Base-by-base conservation (phyloP, 495 filamentous ascomycete species). In the Corynascus novoguineensis region DNA sequence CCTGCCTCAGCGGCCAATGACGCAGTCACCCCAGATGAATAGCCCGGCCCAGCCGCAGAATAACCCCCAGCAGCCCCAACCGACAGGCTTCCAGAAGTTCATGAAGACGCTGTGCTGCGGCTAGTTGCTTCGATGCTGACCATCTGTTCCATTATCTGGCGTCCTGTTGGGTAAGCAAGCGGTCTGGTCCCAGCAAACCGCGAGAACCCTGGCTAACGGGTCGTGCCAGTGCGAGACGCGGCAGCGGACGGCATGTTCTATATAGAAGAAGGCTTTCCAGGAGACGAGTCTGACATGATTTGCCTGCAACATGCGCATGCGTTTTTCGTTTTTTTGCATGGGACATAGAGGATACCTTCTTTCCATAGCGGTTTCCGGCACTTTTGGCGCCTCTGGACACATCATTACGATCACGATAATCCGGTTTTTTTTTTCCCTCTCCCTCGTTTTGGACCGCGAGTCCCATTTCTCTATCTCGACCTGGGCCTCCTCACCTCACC, bases 91-190 rank as follows among this genome's bases (percentile, higher is more conserved):
- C 73, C 81, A 86, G 67, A 90, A 90, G 72, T 76, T 90, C 72
- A 85, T 88, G 86, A 90, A 89, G 75, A 81, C 80, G 58, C 74
- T 92, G 37, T 92, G 88, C 79, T 92, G 88, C 75, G 84, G 88
- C 81, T 86, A 81, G 77, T 78, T 14, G 22, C 25, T 28, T 52
- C 42, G 41, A 29, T 46, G 12, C 21, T 53, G 34, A 28, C 53
- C 21, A 40, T 57, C 53, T 31, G 41, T 47, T 45, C 21, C 32
- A 34, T 60, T 52, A 45, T 60, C 53, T 61, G 55, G 50, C 55
- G 35, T 52, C 34, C 37, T 49, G 44, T 37, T 53, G 53, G 53
- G 63, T 66, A 58, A 50, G 64, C 50, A 10, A 24, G 21, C 29
- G 15, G 44, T 37, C 22, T 34, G 14, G 3, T 24, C 12, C 3